Percentiles rank a stretch among this genome's conserved stretches.
Conservation (phyloP, 2,329 filamentous ascomycete genomes). For the Colletotrichum echinochloae region DNA sequence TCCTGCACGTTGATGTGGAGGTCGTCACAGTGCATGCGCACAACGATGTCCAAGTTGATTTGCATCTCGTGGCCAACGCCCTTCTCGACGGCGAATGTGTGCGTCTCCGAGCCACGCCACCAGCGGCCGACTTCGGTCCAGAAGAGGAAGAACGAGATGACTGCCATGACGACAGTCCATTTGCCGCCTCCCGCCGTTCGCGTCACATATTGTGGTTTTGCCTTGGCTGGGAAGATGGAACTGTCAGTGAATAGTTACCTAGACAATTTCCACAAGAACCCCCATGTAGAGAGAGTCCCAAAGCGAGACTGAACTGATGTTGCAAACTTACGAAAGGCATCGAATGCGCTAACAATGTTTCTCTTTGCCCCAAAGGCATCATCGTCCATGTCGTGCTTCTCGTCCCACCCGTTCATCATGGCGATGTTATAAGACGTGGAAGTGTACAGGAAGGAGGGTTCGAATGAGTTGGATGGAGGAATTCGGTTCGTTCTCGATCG, state of each 20-base stretch:
- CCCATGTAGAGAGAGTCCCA: not conserved
- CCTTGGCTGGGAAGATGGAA: constrained; percentile 76
- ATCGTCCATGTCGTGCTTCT: constrained; percentile 75
- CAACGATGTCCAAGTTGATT: constrained; percentile 94
- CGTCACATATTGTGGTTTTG: constrained; percentile 91
- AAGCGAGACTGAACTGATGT: not conserved
- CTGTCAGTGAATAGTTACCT: constrained; percentile 41
- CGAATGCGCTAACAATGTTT: constrained; percentile 85
- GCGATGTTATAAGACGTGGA: not conserved
- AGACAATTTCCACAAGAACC: not conserved
- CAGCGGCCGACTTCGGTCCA: constrained; percentile 83
- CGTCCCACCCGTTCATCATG: constrained; percentile 82
- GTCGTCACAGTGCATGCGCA: constrained; percentile 87
- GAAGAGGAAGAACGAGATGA: constrained; percentile 80
- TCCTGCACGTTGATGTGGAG: constrained; percentile 98
- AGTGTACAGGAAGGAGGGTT: not conserved
- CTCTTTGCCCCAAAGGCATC: constrained; percentile 82
- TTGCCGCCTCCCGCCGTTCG: constrained; percentile 88
- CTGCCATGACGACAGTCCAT: constrained; percentile 87
- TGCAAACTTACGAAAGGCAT: constrained; percentile 87
- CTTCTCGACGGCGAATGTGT: constrained; percentile 95
- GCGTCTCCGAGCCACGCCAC: constrained; percentile 86
- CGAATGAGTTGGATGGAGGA: not conserved
- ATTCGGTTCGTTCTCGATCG: not conserved
- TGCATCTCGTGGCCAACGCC: constrained; percentile 88